Percentiles rank a stretch among this genome's conserved stretches.
Evolutionary conservation across 306 rosid species (phyloP).

Genomic region (Glycine latifolia): DNA sequence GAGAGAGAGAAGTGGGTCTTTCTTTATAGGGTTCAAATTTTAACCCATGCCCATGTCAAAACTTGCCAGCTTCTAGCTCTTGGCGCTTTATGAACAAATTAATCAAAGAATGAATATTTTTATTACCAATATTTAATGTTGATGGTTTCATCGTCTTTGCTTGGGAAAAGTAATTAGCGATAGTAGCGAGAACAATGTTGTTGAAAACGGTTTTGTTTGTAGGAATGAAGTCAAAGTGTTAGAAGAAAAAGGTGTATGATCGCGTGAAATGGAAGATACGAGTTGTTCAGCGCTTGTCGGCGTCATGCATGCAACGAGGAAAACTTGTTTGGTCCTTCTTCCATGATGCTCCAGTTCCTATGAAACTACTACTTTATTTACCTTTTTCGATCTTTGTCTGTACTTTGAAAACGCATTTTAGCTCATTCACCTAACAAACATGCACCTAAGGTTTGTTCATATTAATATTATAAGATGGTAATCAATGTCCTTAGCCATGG

Average conservation of each 20-base stretch:
- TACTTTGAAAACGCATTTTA: not conserved
- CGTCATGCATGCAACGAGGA: not conserved
- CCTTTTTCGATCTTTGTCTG: constrained; percentile 17
- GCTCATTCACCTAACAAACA: not conserved
- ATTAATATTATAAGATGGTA: no score
- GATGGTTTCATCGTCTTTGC: constrained; percentile 41
- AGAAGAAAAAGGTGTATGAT: constrained; percentile 48
- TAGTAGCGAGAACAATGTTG: constrained; percentile 29
- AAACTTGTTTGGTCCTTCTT: constrained; percentile 33
- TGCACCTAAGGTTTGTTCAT: not conserved
- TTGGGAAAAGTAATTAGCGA: constrained; percentile 48
- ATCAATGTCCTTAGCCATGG: no score
- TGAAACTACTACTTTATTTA: not conserved
- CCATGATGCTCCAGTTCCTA: not conserved
- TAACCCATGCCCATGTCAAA: constrained; percentile 52
- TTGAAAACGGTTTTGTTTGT: not conserved
- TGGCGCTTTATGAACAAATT: not conserved
- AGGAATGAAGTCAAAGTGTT: not conserved
- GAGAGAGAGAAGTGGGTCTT: constrained; percentile 33
- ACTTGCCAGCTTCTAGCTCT: not conserved
- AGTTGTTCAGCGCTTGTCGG: constrained; percentile 71
- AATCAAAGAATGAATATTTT: constrained; percentile 18
- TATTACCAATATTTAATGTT: not conserved
- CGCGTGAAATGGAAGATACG: constrained; percentile 68
- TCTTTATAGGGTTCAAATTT: constrained; percentile 25